These are phyloP conservation scores for Euphorbia celastroides DNA, from an alignment of 441 rosid genomes.

Conservation along the genomic window DNA sequence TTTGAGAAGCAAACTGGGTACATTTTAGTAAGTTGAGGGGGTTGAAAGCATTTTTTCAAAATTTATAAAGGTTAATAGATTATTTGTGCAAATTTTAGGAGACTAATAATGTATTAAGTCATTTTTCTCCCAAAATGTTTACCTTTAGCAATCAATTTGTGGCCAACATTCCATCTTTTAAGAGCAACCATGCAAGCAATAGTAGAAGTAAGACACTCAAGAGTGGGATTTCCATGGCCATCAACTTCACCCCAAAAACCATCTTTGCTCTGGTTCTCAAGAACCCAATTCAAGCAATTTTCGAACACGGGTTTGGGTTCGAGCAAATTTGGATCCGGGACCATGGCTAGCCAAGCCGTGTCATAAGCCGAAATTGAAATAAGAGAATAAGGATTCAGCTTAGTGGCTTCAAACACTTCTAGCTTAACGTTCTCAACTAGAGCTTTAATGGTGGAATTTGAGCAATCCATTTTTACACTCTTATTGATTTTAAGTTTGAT, in stretches of 20 bases:
- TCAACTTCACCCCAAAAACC: slow-evolving; percentile 56
- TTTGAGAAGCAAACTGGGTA: no score
- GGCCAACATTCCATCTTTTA: slow-evolving; percentile 39
- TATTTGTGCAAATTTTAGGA: no score
- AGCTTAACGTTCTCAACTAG: slow-evolving; percentile 33
- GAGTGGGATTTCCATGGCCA: slow-evolving; percentile 25
- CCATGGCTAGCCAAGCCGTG: slow-evolving; percentile 70
- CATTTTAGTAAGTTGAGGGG: no score
- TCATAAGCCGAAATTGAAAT: slow-evolving; percentile 57
- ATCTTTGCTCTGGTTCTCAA: slow-evolving; percentile 37
- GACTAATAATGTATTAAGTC: no score
- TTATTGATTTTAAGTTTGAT: no score
- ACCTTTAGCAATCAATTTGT: slow-evolving; percentile 32
- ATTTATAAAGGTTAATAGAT: no score
- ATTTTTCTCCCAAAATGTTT: not conserved
- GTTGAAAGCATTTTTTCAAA: no score
- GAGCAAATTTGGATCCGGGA: slow-evolving; percentile 26
- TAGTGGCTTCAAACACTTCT: slow-evolving; percentile 14
- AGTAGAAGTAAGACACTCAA: slow-evolving; percentile 47
- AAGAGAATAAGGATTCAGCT: slow-evolving; percentile 24
- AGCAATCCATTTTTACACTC: slow-evolving; percentile 21
- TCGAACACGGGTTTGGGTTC: slow-evolving; percentile 54
- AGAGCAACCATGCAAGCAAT: slow-evolving; percentile 53
- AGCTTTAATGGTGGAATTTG: slow-evolving; percentile 15
- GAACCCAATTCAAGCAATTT: slow-evolving; percentile 51